A percentile compares a stretch with the other conserved stretches of the same genome.
Evolutionary conservation across 192 early-diverging fungal genomes (phyloP).

Genomic region (Jimgerdemannia flammicorona): DNA sequence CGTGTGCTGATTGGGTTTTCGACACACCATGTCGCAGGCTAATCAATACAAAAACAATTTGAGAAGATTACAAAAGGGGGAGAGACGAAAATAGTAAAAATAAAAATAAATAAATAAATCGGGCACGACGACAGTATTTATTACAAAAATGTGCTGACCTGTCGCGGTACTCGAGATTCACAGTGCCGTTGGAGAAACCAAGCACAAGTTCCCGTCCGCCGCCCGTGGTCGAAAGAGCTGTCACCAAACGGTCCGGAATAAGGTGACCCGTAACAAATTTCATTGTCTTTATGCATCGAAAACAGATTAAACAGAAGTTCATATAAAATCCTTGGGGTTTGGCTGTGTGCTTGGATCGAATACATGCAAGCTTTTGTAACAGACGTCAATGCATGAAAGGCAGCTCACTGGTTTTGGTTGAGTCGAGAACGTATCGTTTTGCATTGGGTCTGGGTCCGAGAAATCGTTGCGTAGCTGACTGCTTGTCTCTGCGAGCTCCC

Average conservation of each 20-base stretch:
- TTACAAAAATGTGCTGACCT: neutral
- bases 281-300: neutral
- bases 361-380: neutral
- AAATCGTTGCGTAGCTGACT: slow-evolving; percentile 11
- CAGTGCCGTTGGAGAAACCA: neutral
- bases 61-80: too few species aligned
- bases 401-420: neutral
- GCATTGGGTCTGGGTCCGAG: neutral
- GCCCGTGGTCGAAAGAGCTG: neutral
- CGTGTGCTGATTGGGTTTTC: neutral
- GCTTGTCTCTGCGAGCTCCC: slow-evolving; percentile 12
- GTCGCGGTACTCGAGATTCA: neutral
- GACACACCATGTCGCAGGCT: neutral
- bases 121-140: neutral
- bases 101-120: neutral
- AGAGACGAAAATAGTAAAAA: neutral
- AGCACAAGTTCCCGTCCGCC: neutral
- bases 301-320: neutral
- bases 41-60: neutral
- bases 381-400: neutral
- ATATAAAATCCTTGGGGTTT: too few species aligned
- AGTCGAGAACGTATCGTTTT: neutral
- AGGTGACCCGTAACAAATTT: neutral
- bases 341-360: neutral
- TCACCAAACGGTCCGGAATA: neutral